These are phyloP conservation scores for Aureobasidium pullulans DNA, from an alignment of 2,329 filamentous ascomycete species.

Conservation along the genomic window DNA sequence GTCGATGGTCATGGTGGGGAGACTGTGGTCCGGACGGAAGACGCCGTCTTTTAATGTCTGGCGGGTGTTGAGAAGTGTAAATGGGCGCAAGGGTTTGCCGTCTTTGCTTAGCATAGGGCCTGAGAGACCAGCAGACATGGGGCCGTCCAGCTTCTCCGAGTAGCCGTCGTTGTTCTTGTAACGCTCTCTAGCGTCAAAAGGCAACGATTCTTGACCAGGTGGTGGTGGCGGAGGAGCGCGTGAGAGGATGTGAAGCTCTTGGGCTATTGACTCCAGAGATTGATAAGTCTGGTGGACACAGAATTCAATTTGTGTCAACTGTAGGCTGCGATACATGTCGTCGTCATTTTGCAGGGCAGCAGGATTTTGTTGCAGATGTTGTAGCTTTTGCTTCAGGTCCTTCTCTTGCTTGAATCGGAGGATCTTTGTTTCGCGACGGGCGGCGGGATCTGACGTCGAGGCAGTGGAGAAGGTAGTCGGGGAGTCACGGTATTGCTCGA, in stretches of 20 bases:
- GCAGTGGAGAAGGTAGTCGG: slow-evolving; percentile 67
- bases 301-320: slow-evolving; percentile 68
- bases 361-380: slow-evolving; percentile 56
- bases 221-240: slow-evolving; percentile 55
- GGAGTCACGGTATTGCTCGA: slow-evolving; percentile 65
- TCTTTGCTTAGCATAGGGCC: slow-evolving; percentile 70
- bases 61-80: slow-evolving; percentile 73
- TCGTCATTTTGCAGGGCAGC: slow-evolving; percentile 66
- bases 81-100: slow-evolving; percentile 83
- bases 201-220: slow-evolving; percentile 29
- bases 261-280: slow-evolving; percentile 75
- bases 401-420: slow-evolving; percentile 79
- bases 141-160: slow-evolving; percentile 66
- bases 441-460: slow-evolving; percentile 57
- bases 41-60: slow-evolving; percentile 71
- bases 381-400: slow-evolving; percentile 73
- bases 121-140: slow-evolving; percentile 36
- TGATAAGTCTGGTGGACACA: slow-evolving; percentile 76
- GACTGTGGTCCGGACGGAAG: slow-evolving; percentile 82
- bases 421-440: slow-evolving; percentile 76
- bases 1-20: slow-evolving; percentile 96
- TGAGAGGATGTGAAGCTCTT: slow-evolving; percentile 75
- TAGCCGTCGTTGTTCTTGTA: slow-evolving; percentile 42
- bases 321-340: slow-evolving; percentile 68
- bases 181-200: slow-evolving; percentile 41